A percentile compares a stretch with the other conserved stretches of the same genome.
phyloP scores from a whole-genome alignment of 345 rosid species.

The Eutrema yunnanense region DNA sequence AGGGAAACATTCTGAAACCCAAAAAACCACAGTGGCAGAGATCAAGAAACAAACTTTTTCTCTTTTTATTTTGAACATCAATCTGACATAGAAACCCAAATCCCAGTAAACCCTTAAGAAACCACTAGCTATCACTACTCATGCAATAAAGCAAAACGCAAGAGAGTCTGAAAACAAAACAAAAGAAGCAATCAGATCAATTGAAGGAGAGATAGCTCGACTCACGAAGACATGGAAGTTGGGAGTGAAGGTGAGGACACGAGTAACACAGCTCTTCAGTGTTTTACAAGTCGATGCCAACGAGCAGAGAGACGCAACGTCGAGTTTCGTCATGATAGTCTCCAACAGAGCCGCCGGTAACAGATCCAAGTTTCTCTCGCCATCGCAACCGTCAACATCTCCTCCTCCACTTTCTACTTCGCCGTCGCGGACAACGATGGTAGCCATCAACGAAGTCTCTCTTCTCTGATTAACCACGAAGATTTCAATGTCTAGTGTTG shows the following conservation, averaged over 20 bases:
- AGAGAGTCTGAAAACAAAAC: neutral
- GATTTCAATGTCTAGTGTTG: neutral
- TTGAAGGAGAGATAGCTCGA: neutral
- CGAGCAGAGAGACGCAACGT: conserved; percentile 73
- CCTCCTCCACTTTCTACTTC: neutral
- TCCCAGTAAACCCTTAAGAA: neutral
- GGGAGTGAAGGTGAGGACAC: conserved; percentile 71
- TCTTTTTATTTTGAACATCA: no score
- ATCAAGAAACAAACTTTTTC: neutral
- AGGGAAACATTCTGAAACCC: conserved; percentile 27
- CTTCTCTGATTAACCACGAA: neutral
- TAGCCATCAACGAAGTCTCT: conserved; percentile 13
- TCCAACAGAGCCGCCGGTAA: conserved; percentile 62
- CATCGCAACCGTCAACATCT: conserved; percentile 17
- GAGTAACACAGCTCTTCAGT: conserved; percentile 49
- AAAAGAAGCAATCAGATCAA: neutral
- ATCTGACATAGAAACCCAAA: neutral
- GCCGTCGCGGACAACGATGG: neutral
- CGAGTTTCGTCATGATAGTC: conserved; percentile 71
- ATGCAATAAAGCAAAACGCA: neutral
- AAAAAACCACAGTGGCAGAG: neutral
- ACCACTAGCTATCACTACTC: neutral
- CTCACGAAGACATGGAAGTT: conserved; percentile 66
- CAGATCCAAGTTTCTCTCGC: conserved; percentile 46
- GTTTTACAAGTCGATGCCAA: conserved; percentile 59